phyloP scores from a whole-genome alignment of 2,329 filamentous ascomycete genomes.

The Myotisia sp. region DNA sequence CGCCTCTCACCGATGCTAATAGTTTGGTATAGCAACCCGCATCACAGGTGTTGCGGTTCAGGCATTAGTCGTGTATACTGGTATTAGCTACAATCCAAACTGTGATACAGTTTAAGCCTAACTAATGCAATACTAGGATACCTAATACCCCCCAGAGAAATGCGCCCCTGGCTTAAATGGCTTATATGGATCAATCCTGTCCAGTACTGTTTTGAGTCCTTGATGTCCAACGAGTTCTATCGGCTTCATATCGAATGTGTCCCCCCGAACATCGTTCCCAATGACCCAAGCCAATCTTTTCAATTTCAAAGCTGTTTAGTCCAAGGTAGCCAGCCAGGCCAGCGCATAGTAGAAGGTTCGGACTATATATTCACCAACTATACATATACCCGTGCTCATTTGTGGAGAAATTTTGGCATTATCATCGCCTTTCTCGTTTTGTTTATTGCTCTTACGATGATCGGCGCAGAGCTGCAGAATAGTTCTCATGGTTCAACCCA shows the following conservation, averaged over 20 bases:
- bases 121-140: constrained; percentile 35
- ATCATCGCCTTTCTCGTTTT: constrained; percentile 59
- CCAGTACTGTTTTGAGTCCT: constrained; percentile 53
- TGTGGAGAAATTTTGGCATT: constrained; percentile 68
- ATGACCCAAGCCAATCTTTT: constrained; percentile 30
- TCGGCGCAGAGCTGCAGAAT: constrained; percentile 63
- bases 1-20: background rate
- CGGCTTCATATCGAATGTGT: constrained; percentile 41
- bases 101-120: background rate
- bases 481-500: constrained; percentile 43
- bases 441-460: constrained; percentile 62
- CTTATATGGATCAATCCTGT: constrained; percentile 53
- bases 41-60: constrained; percentile 38
- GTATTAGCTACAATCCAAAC: constrained; percentile 11
- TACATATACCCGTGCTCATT: constrained; percentile 41
- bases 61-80: constrained; percentile 45
- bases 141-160: constrained; percentile 46
- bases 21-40: constrained; percentile 24
- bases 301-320: constrained; percentile 47
- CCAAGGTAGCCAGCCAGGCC: constrained; percentile 42
- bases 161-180: constrained; percentile 52
- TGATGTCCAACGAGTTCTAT: constrained; percentile 59
- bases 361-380: constrained; percentile 44
- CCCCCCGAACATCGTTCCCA: constrained; percentile 43
- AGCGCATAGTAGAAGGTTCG: constrained; percentile 38